Evolutionary conservation across 768 basidiomycete genomes (phyloP), one percentile per base, ranked within the genome.

Genomic region (Lentinula aciculospora): DNA sequence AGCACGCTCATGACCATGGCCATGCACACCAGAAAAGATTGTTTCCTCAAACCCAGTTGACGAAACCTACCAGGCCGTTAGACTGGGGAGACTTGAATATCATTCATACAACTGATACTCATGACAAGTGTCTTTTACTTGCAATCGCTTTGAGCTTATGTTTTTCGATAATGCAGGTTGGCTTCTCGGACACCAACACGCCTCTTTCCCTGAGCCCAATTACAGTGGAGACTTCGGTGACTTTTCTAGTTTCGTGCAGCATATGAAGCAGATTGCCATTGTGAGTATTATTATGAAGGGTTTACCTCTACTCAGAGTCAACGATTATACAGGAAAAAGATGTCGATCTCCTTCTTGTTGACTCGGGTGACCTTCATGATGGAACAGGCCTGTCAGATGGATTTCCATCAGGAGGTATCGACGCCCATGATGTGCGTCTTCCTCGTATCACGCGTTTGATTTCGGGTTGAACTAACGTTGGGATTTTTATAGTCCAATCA

Each of bases 21-120:
- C 73, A 76, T 61, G 67, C 56, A 19, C 73, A 76, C 48, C 29
- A 34, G 19, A 72, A 68, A 58, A 74, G 78, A 54, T 72, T 74
- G 51, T 68, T 71, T 51, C 76, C 80, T 0, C 69, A 75, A 46
- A 61, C 70, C 13, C 71, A 72, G 13, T 68, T 85, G 31, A 72
- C 82, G 0, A 76, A 76, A 17, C 92, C 92, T 3, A 79, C 80
- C 56, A 75, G 85, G 19, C 80, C 82, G 23, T 77, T 96, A 13
- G 81, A 82, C 53, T 94, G 93, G 94, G 84, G 87, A n/a, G 91
- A 94, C 65, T 78, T 95, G 66, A 95, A 95, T 66, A 81, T 94
- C 64, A 78, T 94, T 46, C 84, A 87, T 64, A 94, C 92, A 2
- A 94, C 94, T 0, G 92, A 94, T 68, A 89, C 82, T 37, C 86